Percentiles rank a stretch among this genome's conserved stretches.
phyloP scores from a whole-genome alignment of 208 protist species.

The Wallacemonas rigidus region DNA sequence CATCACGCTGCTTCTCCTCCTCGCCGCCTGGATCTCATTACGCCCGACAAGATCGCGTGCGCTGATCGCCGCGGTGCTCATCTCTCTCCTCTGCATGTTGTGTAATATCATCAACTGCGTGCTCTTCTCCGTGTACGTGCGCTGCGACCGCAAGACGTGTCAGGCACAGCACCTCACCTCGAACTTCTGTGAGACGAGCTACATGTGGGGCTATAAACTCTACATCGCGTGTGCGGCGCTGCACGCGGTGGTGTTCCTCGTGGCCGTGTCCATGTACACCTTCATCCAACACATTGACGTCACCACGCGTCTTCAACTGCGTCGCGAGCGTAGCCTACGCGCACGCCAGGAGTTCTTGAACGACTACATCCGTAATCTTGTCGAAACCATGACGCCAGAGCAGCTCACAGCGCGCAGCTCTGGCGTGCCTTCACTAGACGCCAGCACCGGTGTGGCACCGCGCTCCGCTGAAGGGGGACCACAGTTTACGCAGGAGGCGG shows the following conservation, averaged over 20 bases:
- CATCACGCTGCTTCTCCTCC: slow-evolving; percentile 29
- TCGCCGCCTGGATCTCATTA: slow-evolving; percentile 30
- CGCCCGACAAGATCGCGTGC: slow-evolving; percentile 60
- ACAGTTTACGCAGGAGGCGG: background rate
- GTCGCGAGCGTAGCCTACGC: slow-evolving; percentile 22
- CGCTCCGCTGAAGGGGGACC: background rate
- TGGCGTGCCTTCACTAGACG: background rate
- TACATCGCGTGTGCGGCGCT: slow-evolving; percentile 55
- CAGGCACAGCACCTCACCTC: slow-evolving; percentile 22
- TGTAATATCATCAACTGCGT: slow-evolving; percentile 47
- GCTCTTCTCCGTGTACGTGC: slow-evolving; percentile 56
- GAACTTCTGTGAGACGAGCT: slow-evolving; percentile 27
- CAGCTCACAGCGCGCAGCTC: background rate
- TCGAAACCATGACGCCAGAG: slow-evolving; percentile 4
- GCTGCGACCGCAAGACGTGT: slow-evolving; percentile 50
- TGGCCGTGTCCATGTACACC: slow-evolving; percentile 59
- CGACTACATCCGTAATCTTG: slow-evolving; percentile 14
- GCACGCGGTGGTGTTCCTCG: slow-evolving; percentile 40
- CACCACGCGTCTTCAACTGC: slow-evolving; percentile 29
- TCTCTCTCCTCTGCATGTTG: slow-evolving; percentile 29
- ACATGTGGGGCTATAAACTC: slow-evolving; percentile 60
- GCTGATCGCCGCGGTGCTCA: slow-evolving; percentile 30
- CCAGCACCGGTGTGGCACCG: background rate
- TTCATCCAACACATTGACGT: slow-evolving; percentile 50
- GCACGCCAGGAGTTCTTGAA: slow-evolving; percentile 11